phyloP scores from a whole-genome alignment of 345 rosid genomes.

The Bruguiera gymnorhiza region DNA sequence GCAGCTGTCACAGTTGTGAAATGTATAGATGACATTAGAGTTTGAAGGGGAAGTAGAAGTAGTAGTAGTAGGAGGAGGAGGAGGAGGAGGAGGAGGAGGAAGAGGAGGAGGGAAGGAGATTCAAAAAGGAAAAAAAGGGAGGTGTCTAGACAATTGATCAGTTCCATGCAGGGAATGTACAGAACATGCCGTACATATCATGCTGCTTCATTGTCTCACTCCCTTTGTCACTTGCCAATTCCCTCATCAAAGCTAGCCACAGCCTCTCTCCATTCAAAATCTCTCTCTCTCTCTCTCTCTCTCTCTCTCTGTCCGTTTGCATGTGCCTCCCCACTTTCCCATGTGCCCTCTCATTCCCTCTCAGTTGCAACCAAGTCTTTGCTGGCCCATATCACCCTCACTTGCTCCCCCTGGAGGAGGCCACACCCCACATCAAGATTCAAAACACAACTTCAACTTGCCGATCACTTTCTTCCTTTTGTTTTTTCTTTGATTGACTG shows the following conservation, averaged over 20 bases:
- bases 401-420: slow-evolving; percentile 51
- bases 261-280: not conserved
- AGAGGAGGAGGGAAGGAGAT: too few relatives aligned
- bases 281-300: not conserved
- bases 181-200: slow-evolving; percentile 50
- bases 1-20: too few relatives aligned
- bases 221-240: slow-evolving; percentile 14
- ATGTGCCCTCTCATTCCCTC: slow-evolving; percentile 14
- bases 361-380: slow-evolving; percentile 17
- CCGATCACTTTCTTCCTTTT: not conserved
- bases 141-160: not conserved
- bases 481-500: not conserved
- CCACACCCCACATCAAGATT: slow-evolving; percentile 16
- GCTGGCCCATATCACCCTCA: slow-evolving; percentile 62
- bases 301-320: not conserved
- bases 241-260: not conserved
- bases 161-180: slow-evolving; percentile 60
- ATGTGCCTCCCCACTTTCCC: not conserved
- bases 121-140: not conserved
- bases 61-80: too few relatives aligned
- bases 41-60: too few relatives aligned
- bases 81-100: too few relatives aligned
- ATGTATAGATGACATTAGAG: too few relatives aligned
- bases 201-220: slow-evolving; percentile 47
- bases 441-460: not conserved